Conservation (phyloP, 441 rosid genomes). For the Euphorbia corollata region DNA sequence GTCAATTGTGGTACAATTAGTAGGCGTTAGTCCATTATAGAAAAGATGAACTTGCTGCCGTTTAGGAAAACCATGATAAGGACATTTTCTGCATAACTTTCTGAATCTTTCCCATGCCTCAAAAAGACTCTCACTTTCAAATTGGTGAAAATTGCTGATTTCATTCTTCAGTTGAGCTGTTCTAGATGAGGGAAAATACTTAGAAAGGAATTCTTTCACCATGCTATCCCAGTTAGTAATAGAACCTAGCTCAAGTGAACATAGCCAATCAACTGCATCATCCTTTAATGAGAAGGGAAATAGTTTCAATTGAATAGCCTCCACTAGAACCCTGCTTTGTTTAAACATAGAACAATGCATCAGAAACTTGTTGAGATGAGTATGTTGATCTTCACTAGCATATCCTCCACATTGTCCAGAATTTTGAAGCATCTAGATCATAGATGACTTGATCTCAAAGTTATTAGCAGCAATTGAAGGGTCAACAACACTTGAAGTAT, state of each 20-base stretch:
- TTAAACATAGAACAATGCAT: neutral
- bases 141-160: neutral
- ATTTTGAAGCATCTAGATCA: neutral
- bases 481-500: neutral
- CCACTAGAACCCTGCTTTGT: neutral
- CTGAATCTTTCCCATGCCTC: too few relatives aligned
- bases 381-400: neutral
- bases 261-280: neutral
- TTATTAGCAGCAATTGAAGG: neutral
- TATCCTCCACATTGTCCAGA: too few relatives aligned
- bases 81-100: too few relatives aligned
- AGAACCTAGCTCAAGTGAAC: neutral
- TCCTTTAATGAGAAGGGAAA: neutral
- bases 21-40: too few relatives aligned
- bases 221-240: neutral
- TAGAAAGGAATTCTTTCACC: neutral
- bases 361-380: neutral
- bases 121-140: neutral
- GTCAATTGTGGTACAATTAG: too few relatives aligned
- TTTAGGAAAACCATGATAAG: too few relatives aligned
- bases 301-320: neutral
- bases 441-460: neutral
- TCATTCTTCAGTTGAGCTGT: neutral
- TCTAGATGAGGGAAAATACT: neutral
- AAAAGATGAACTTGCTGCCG: too few relatives aligned